Base-by-base conservation (phyloP, 2,329 filamentous ascomycete species). In the Pseudocercospora macadamiae region DNA sequence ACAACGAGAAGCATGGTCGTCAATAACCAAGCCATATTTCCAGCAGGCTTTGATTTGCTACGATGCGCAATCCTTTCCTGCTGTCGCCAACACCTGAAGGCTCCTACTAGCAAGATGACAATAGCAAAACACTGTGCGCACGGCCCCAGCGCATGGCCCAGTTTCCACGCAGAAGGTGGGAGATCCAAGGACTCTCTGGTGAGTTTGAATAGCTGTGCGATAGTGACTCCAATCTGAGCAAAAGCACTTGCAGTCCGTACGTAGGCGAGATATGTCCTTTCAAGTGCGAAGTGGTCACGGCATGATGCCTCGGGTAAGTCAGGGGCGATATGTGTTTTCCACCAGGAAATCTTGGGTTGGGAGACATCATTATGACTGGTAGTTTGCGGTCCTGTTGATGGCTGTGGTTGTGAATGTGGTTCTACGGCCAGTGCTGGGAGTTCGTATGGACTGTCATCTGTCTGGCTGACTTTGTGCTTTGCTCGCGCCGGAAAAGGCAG, bases 201-300 rank as follows among this genome's bases (percentile, higher is more conserved):
- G 8, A 51, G 48, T 7, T 37, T 34, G 16, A 51, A 51, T 10
- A 51, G 30, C 12, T 51, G 48, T 4, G 48, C 48, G 28, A 51
- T 37, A 2, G 32, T 34, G 18, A 51, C 32, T 14, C 48, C 48
- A 25, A 51, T 36, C 6, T 51, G 48, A 9, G 48, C 48, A 12
- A 51, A 51, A 9, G 28, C 32, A 37, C 28, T 51, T 3, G 48
- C 28, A 1, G 48, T 51, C 14, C 48, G 48, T 34, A 37, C 28
- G 30, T 51, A 51, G 14, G 48, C 48, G 8, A 51, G 30, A 25
- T 34, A 37, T 1, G 48, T 51, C 6, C 48, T 21, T 25, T 51
- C 48, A 1, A 51, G 30, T 1, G 48, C 48, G n/a, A 34, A 37
- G 12, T 51, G 42, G 12, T 47, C 42, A 25, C 42, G 42, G 26